These are phyloP conservation scores for Tylopilus vinaceipallidus DNA, from an alignment of 768 basidiomycete species.

Conservation along the genomic window DNA sequence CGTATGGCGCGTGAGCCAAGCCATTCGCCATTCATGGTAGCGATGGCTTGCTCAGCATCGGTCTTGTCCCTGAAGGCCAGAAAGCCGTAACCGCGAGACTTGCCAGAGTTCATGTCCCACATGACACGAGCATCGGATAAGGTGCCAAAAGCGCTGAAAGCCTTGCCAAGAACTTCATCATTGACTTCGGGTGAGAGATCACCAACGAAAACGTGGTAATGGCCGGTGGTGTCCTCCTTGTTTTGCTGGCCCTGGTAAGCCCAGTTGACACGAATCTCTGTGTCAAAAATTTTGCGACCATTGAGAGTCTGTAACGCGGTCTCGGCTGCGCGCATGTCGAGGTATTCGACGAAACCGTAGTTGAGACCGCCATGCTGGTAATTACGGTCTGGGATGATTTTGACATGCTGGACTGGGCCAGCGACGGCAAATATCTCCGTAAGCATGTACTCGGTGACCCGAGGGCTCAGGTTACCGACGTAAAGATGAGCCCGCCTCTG, in stretches of 20 bases:
- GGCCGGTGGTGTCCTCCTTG: slow-evolving; percentile 97
- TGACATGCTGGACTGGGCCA: slow-evolving; percentile 96
- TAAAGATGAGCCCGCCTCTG: slow-evolving; percentile 96
- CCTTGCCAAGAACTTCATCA: slow-evolving; percentile 94
- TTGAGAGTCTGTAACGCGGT: slow-evolving; percentile 98
- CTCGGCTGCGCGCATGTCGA: slow-evolving; percentile 97
- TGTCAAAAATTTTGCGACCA: slow-evolving; percentile 99
- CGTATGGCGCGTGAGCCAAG: slow-evolving; percentile 96
- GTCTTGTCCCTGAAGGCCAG: slow-evolving; percentile 98
- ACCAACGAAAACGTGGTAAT: slow-evolving; percentile 99
- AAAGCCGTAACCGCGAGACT: slow-evolving; percentile 97
- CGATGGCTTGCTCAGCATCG: slow-evolving; percentile 98
- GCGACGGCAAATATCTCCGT: slow-evolving; percentile 96
- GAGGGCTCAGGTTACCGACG: slow-evolving; percentile 95
- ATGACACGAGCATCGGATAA: slow-evolving; percentile 98
- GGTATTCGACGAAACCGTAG: slow-evolving; percentile 99
- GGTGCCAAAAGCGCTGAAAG: slow-evolving; percentile 95
- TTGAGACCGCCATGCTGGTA: slow-evolving; percentile 99
- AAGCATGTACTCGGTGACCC: slow-evolving; percentile 99
- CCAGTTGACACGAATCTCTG: slow-evolving; percentile 99
- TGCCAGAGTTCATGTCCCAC: slow-evolving; percentile 99
- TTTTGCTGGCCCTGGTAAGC: slow-evolving; percentile 98
- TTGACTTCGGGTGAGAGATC: slow-evolving; percentile 99
- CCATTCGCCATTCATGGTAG: slow-evolving; percentile 99
- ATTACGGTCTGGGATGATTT: slow-evolving; percentile 99